Evolutionary conservation across 805 yeast species (phyloP).

Genomic region (Lachancea thermotolerans): DNA sequence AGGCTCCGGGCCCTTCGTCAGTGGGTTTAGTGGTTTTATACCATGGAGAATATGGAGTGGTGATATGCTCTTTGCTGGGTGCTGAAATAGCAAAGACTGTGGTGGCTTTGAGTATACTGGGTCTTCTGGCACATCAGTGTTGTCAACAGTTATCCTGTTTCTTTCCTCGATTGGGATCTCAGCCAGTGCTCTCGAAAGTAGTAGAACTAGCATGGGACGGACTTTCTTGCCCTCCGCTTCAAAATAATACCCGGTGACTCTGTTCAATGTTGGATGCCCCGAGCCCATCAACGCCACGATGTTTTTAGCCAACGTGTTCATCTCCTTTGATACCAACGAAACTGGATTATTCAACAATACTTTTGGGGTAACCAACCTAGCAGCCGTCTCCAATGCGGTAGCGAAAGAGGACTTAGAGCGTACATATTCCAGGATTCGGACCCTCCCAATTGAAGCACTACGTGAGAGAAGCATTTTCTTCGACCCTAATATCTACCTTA

Average conservation of each 20-base stretch:
- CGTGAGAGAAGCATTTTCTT: slow-evolving; percentile 1
- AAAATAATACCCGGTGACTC: slow-evolving; percentile 91
- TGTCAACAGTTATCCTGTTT: slow-evolving; percentile 55
- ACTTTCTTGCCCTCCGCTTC: slow-evolving; percentile 96
- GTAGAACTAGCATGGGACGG: slow-evolving; percentile 80
- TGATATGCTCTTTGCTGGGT: slow-evolving; percentile 45
- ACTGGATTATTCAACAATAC: slow-evolving; percentile 69
- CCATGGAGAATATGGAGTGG: slow-evolving; percentile 85
- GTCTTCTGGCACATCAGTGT: slow-evolving; percentile 59
- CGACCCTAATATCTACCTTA: not conserved
- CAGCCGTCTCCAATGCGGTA: slow-evolving; percentile 66
- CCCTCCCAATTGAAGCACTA: not conserved
- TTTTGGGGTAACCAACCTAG: slow-evolving; percentile 63
- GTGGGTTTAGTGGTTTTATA: slow-evolving; percentile 86
- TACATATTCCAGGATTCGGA: not conserved
- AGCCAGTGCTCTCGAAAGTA: slow-evolving; percentile 74
- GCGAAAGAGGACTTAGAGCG: slow-evolving; percentile 33
- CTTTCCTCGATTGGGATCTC: slow-evolving; percentile 66
- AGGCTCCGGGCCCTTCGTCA: slow-evolving; percentile 70
- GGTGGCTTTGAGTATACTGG: slow-evolving; percentile 56
- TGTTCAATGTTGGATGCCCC: slow-evolving; percentile 86
- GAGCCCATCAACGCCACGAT: slow-evolving; percentile 84
- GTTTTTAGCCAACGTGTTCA: slow-evolving; percentile 81
- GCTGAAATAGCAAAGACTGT: slow-evolving; percentile 50
- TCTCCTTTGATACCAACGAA: slow-evolving; percentile 84